These are phyloP conservation scores for Trichoderma virens DNA, from an alignment of 495 filamentous ascomycete species.

Conservation along the genomic window DNA sequence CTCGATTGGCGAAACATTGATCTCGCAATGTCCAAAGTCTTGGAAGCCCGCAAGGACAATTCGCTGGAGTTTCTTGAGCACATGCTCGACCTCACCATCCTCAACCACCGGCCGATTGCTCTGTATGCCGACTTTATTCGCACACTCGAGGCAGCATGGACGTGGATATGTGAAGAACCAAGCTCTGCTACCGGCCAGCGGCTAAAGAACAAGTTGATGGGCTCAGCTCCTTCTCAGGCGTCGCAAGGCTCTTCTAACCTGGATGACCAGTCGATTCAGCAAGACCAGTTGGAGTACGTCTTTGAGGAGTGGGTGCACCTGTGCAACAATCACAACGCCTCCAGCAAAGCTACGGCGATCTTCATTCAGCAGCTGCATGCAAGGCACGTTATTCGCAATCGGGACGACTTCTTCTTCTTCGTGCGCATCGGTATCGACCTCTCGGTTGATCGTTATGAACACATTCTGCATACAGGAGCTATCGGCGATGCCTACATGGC, in stretches of 20 bases:
- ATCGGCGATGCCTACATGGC: slow-evolving; percentile 63
- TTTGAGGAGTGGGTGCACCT: slow-evolving; percentile 91
- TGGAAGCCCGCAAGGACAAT: slow-evolving; percentile 56
- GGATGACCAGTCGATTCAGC: slow-evolving; percentile 33
- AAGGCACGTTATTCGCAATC: slow-evolving; percentile 56
- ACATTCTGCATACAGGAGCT: slow-evolving; percentile 39
- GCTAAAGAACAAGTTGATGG: slow-evolving; percentile 65
- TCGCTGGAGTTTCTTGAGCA: slow-evolving; percentile 69
- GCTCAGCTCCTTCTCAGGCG: slow-evolving; percentile 48
- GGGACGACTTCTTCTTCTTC: slow-evolving; percentile 70
- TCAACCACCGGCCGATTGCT: slow-evolving; percentile 66
- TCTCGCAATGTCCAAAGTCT: slow-evolving; percentile 59
- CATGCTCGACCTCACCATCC: slow-evolving; percentile 66
- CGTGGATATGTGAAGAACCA: slow-evolving; percentile 73
- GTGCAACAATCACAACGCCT: slow-evolving; percentile 61
- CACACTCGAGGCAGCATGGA: slow-evolving; percentile 70
- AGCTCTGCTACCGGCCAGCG: slow-evolving; percentile 53
- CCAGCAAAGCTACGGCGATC: slow-evolving; percentile 59
- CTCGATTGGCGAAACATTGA: slow-evolving; percentile 79
- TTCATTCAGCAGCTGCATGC: slow-evolving; percentile 84
- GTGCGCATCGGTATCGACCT: slow-evolving; percentile 74
- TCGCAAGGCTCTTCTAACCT: slow-evolving; percentile 13
- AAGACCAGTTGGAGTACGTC: slow-evolving; percentile 84
- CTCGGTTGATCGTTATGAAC: slow-evolving; percentile 68
- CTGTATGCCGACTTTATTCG: slow-evolving; percentile 80